phyloP scores from a whole-genome alignment of 768 basidiomycete species.

The Lentinula sp. region DNA sequence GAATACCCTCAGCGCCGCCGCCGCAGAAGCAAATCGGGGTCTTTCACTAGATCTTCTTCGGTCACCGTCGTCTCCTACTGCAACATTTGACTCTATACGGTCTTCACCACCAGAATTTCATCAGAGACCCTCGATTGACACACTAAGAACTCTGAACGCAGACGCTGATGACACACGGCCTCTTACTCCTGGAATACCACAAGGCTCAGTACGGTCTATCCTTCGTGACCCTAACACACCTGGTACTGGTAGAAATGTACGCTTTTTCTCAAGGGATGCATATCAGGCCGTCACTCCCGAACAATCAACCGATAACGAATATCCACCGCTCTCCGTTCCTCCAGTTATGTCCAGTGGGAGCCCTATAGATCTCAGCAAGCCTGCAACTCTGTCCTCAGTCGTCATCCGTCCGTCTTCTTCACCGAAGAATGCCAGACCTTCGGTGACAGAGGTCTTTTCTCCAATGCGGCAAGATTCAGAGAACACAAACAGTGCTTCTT shows the following conservation, averaged over 20 bases:
- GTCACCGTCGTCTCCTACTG: constrained; percentile 1
- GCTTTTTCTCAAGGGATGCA: constrained; percentile 69
- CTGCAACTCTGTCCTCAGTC: constrained; percentile 18
- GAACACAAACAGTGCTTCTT: too few species aligned
- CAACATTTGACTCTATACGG: constrained; percentile 1
- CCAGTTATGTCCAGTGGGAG: constrained; percentile 11
- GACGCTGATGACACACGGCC: constrained; percentile 20
- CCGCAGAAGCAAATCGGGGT: constrained; percentile 10
- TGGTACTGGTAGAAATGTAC: constrained; percentile 73
- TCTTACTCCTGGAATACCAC: constrained; percentile 27
- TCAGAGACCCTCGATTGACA: constrained; percentile 33
- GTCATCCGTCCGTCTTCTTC: constrained; percentile 24
- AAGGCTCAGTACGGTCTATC: constrained; percentile 63
- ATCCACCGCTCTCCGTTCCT: constrained; percentile 19
- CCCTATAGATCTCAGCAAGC: constrained; percentile 21
- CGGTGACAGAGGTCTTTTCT: constrained; percentile 46
- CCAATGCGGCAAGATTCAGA: constrained; percentile 23
- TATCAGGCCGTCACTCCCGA: constrained; percentile 66
- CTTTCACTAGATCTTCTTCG: constrained; percentile 9
- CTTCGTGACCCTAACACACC: constrained; percentile 67
- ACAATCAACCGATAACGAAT: constrained; percentile 31
- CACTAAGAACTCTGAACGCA: constrained; percentile 21
- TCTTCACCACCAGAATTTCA: constrained; percentile 10
- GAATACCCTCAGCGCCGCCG: constrained; percentile 6
- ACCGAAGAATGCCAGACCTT: constrained; percentile 28